A percentile compares a stretch with the other conserved stretches of the same genome.
Evolutionary conservation across 2,329 filamentous ascomycete species (phyloP).

Genomic region (Colletotrichum horii): DNA sequence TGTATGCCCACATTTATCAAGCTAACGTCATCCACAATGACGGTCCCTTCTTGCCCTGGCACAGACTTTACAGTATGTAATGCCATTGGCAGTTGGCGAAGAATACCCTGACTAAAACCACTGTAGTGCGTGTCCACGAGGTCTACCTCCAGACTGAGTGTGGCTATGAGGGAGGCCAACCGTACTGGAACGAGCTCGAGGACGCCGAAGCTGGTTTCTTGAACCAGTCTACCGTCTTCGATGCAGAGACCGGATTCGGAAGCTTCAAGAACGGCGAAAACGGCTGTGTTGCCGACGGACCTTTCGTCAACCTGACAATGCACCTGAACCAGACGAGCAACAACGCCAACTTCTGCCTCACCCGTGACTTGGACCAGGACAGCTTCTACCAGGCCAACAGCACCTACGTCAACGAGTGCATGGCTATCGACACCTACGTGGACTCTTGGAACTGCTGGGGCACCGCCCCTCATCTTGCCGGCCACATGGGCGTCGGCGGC

Average conservation of each 20-base stretch:
- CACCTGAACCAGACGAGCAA: constrained; percentile 1
- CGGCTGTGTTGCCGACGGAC: constrained; percentile 1
- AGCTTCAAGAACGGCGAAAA: background rate
- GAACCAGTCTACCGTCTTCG: background rate
- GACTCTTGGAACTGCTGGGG: background rate
- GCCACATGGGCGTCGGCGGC: constrained; percentile 14
- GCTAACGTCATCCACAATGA: background rate
- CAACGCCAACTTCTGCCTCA: background rate
- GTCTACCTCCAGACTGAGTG: constrained; percentile 28
- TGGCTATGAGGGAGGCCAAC: constrained; percentile 31
- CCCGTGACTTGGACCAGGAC: background rate
- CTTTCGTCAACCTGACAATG: constrained; percentile 11
- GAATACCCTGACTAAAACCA: background rate
- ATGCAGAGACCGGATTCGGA: constrained; percentile 7
- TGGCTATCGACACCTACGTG: background rate
- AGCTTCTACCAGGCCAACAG: background rate
- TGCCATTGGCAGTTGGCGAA: background rate
- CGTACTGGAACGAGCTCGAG: constrained; percentile 16
- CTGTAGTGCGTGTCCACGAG: constrained; percentile 30
- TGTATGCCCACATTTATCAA: background rate
- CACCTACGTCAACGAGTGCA: background rate
- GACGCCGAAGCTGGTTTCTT: background rate
- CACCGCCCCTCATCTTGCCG: background rate
- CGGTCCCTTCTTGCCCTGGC: background rate
- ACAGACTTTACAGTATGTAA: background rate